Conservation (phyloP, 2,329 filamentous ascomycete genomes). For the Paracoccidioides brasiliensis region DNA sequence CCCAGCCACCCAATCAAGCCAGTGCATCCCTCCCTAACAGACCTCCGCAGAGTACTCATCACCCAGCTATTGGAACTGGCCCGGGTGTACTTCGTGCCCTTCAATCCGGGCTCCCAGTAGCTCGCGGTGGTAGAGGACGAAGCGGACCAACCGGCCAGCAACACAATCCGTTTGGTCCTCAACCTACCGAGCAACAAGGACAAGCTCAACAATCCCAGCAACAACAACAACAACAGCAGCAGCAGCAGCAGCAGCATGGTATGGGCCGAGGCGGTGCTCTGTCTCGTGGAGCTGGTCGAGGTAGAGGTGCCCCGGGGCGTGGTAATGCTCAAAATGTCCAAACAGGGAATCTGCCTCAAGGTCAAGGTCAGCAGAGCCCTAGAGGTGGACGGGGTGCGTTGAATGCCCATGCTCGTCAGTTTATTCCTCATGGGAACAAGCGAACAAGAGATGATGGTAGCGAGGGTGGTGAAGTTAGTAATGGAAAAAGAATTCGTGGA, state of each 20-base stretch:
- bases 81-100: conserved; percentile 30
- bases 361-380: conserved; percentile 18
- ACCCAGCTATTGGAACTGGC: conserved; percentile 21
- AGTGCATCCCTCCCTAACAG: conserved; percentile 15
- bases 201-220: conserved; percentile 22
- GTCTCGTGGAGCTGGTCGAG: conserved; percentile 29
- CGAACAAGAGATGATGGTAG: conserved; percentile 40
- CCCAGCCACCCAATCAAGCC: conserved; percentile 18
- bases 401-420: conserved; percentile 40
- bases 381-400: conserved; percentile 28
- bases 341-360: conserved; percentile 21
- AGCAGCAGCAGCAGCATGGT: conserved; percentile 16
- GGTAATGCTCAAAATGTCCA: conserved; percentile 34
- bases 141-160: conserved; percentile 17
- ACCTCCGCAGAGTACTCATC: conserved; percentile 11
- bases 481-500: conserved; percentile 37
- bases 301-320: conserved; percentile 29
- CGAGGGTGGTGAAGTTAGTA: conserved; percentile 24
- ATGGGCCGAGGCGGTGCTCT: conserved; percentile 26
- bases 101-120: conserved; percentile 34
- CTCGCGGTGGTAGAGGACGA: conserved; percentile 28
- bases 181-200: conserved; percentile 13
- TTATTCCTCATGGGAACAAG: conserved; percentile 46
- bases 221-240: conserved; percentile 16
- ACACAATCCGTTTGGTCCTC: conserved; percentile 19